Evolutionary conservation across 169 alveolate genomes (phyloP).

Genomic region (Miamiensis avidus): DNA sequence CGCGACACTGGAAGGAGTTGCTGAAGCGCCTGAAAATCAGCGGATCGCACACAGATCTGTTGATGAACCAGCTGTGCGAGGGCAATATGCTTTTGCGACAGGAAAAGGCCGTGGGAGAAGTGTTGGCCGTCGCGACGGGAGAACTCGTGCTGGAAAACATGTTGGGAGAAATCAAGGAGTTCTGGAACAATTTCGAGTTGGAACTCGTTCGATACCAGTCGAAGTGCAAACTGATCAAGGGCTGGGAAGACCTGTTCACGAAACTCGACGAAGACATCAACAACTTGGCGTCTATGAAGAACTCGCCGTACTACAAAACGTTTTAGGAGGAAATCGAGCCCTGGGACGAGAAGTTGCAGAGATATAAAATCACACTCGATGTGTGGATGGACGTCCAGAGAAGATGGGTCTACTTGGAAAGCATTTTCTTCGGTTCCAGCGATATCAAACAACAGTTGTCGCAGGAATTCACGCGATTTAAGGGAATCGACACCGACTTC

Average conservation of each 20-base stretch:
- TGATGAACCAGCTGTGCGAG: conserved; percentile 90
- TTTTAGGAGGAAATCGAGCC: conserved; percentile 94
- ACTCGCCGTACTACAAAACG: conserved; percentile 90
- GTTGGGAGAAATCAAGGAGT: conserved; percentile 89
- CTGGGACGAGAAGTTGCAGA: conserved; percentile 96
- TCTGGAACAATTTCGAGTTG: conserved; percentile 83
- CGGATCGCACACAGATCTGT: conserved; percentile 78
- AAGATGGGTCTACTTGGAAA: conserved; percentile 97
- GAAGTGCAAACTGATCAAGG: conserved; percentile 94
- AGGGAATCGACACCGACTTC: conserved; percentile 93
- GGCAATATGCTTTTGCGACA: conserved; percentile 62
- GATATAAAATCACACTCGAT: conserved; percentile 91
- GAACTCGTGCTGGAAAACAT: conserved; percentile 95
- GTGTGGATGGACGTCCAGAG: conserved; percentile 98
- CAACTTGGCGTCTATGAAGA: conserved; percentile 94
- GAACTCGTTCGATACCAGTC: conserved; percentile 90
- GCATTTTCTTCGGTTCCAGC: conserved; percentile 96
- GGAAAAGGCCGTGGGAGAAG: conserved; percentile 79
- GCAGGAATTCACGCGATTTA: conserved; percentile 93
- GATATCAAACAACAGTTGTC: conserved; percentile 95
- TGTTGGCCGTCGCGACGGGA: conserved; percentile 95
- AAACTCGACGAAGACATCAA: conserved; percentile 95
- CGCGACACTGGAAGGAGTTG: conserved; percentile 95
- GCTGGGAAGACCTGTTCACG: conserved; percentile 97
- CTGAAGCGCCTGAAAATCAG: conserved; percentile 75